Percentiles rank a stretch among this genome's conserved stretches.
These are phyloP conservation scores for Fusarium sp. DNA, from an alignment of 2,329 filamentous ascomycete genomes.

Conservation along the genomic window DNA sequence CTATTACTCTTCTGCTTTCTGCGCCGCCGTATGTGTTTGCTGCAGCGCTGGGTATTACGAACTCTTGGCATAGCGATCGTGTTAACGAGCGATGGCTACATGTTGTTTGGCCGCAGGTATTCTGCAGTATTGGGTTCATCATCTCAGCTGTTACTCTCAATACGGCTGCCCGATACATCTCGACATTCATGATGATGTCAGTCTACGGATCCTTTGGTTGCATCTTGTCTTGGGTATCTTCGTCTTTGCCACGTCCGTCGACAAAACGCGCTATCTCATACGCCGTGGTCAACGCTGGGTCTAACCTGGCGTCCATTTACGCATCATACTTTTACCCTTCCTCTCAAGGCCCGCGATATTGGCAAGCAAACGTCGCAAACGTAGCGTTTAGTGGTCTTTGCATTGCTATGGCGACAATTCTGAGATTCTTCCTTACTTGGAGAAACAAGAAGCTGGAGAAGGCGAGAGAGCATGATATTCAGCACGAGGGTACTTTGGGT, in stretches of 20 bases:
- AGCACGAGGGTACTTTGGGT: background rate
- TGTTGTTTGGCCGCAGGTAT: conserved; percentile 15
- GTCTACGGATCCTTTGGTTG: conserved; percentile 17
- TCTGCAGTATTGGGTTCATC: conserved; percentile 11
- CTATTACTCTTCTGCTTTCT: conserved; percentile 8
- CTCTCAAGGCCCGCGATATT: conserved; percentile 3
- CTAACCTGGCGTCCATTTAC: conserved; percentile 7
- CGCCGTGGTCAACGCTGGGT: conserved; percentile 6
- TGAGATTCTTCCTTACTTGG: background rate
- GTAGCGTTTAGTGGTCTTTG: conserved; percentile 14
- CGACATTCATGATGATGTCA: conserved; percentile 25
- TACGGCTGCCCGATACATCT: conserved; percentile 13
- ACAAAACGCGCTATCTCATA: conserved; percentile 18
- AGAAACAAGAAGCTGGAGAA: conserved; percentile 5
- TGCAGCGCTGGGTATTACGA: background rate
- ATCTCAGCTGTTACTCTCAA: conserved; percentile 12
- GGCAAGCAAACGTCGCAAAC: conserved; percentile 7
- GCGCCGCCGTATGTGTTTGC: conserved; percentile 17
- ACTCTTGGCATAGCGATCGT: conserved; percentile 16
- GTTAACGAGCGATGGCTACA: conserved; percentile 8
- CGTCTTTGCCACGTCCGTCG: conserved; percentile 3
- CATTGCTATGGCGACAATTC: conserved; percentile 8
- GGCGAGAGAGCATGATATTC: conserved; percentile 10
- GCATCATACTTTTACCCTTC: conserved; percentile 12
- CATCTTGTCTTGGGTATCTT: conserved; percentile 15